phyloP scores from a whole-genome alignment of 2,329 filamentous ascomycete genomes.

The Cladosporium sphaerospermum region DNA sequence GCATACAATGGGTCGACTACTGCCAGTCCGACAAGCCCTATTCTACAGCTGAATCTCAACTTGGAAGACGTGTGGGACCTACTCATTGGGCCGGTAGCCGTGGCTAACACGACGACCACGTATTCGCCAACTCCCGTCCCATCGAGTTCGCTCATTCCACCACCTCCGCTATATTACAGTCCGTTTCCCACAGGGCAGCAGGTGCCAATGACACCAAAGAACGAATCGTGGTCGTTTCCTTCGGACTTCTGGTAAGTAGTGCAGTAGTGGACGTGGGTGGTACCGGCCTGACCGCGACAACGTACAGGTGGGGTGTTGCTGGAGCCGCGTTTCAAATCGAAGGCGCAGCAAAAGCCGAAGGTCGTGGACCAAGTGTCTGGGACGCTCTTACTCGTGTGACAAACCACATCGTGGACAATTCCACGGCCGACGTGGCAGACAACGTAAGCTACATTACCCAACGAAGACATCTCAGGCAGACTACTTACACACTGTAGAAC shows the following conservation, averaged over 20 bases:
- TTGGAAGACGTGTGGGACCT: slow-evolving; percentile 29
- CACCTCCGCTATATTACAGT: slow-evolving; percentile 44
- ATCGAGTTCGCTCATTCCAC: slow-evolving; percentile 49
- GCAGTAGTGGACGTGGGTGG: background rate
- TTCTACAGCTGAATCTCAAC: slow-evolving; percentile 16
- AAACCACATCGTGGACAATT: slow-evolving; percentile 26
- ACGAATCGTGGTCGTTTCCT: slow-evolving; percentile 28
- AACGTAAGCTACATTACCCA: slow-evolving; percentile 35
- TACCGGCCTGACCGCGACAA: background rate
- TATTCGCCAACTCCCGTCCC: slow-evolving; percentile 37
- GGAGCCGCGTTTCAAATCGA: slow-evolving; percentile 31
- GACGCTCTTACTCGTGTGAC: slow-evolving; percentile 33
- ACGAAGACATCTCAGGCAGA: slow-evolving; percentile 38
- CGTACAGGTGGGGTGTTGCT: slow-evolving; percentile 28
- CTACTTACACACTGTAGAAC: slow-evolving; percentile 20
- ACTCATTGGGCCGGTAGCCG: slow-evolving; percentile 24
- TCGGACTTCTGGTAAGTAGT: slow-evolving; percentile 20
- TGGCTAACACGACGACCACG: slow-evolving; percentile 18
- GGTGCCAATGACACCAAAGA: slow-evolving; percentile 24
- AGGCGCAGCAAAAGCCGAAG: slow-evolving; percentile 27
- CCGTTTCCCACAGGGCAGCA: slow-evolving; percentile 29
- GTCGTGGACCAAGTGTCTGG: slow-evolving; percentile 21
- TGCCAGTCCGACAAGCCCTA: background rate
- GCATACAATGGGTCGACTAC: slow-evolving; percentile 3
- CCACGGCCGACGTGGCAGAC: slow-evolving; percentile 41